Base-by-base conservation (phyloP, 1,139 yeast genomes). In the Scheffersomyces lignicola region DNA sequence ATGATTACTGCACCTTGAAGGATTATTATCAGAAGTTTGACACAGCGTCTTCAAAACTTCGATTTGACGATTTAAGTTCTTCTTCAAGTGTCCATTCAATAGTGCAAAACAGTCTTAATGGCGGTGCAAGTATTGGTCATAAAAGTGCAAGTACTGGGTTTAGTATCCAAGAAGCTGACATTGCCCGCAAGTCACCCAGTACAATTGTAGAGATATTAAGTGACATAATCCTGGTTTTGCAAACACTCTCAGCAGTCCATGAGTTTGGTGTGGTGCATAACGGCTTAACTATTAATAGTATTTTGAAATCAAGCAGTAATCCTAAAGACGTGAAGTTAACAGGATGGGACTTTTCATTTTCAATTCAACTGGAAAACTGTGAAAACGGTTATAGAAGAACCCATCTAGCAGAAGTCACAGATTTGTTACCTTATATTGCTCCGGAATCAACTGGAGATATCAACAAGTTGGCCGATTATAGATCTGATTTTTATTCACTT, bases 311-410 rank as follows among this genome's bases (percentile, higher is more conserved):
- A 3, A 58, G 56, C 14, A 47, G 52, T 11, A 31, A 44, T 24
- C 39, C 42, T 12, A 48, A 49, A 22, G 60, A 66, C 22, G 59
- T 74, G 2, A 65, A 54, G 31, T 49, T 76, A 8, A 57, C 67
- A 0, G 78, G 78, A 2, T 76, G 79, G 76, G 80, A 75, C 42
- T 75, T 71, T 44, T 51, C 69, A 20, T 76, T 74, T 43, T 49
- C 73, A 2, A 51, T 65, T n/a, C 56, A 56, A 28, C 60, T 65
- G 0, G 81, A 76, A 42, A 72, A 68, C 39, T 58, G 74, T 22
- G 52, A 65, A 10, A 52, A 55, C 31, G 59, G 62, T 18, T 64
- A 54, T 36, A 43, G 73, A 23, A 52, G 54, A 22, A 49, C 53
- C 9, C 62, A 63, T 35, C 45, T 58, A 25, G 42, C 44, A 11